A percentile compares a stretch with the other conserved stretches of the same genome.
phyloP scores from a whole-genome alignment of 371 early-diverging fungal species.

The Syncephalastrum sp. region DNA sequence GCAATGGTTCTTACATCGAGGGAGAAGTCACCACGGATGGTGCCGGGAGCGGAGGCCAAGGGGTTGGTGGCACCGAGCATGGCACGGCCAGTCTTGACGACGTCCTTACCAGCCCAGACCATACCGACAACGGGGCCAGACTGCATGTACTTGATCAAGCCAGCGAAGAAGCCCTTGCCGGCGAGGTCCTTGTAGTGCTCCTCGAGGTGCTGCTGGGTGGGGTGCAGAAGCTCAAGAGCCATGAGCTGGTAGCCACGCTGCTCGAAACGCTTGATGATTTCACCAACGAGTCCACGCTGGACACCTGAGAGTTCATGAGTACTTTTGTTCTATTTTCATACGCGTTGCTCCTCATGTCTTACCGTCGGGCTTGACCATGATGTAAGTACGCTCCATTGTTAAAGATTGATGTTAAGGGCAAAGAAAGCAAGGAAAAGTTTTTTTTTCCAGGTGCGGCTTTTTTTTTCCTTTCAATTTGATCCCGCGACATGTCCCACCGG shows the following conservation, averaged over 20 bases:
- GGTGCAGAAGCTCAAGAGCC: constrained; percentile 82
- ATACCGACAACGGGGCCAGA: constrained; percentile 93
- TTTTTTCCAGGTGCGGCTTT: no score
- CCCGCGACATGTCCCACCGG: no score
- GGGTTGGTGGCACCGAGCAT: constrained; percentile 97
- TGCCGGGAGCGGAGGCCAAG: constrained; percentile 93
- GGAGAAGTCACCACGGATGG: constrained; percentile 99
- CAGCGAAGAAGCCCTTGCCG: constrained; percentile 95
- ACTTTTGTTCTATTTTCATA: no score
- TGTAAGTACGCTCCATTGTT: constrained; percentile 81
- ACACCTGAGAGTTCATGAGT: constrained; percentile 49
- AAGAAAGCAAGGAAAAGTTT: constrained; percentile 21
- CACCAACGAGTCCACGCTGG: constrained; percentile 94
- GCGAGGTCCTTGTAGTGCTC: constrained; percentile 97
- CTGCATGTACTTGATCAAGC: constrained; percentile 84
- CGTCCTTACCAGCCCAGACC: constrained; percentile 97
- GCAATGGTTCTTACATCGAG: constrained; percentile 60
- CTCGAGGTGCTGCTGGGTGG: constrained; percentile 77
- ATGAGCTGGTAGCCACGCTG: constrained; percentile 80
- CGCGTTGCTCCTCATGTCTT: not conserved
- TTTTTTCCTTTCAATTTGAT: no score
- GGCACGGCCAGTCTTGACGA: constrained; percentile 94
- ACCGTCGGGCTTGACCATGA: constrained; percentile 73
- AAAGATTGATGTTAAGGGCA: constrained; percentile 20
- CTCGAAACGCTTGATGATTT: constrained; percentile 96